These are phyloP conservation scores for Aquilaria agallochum DNA, from an alignment of 441 rosid species.

Conservation along the genomic window DNA sequence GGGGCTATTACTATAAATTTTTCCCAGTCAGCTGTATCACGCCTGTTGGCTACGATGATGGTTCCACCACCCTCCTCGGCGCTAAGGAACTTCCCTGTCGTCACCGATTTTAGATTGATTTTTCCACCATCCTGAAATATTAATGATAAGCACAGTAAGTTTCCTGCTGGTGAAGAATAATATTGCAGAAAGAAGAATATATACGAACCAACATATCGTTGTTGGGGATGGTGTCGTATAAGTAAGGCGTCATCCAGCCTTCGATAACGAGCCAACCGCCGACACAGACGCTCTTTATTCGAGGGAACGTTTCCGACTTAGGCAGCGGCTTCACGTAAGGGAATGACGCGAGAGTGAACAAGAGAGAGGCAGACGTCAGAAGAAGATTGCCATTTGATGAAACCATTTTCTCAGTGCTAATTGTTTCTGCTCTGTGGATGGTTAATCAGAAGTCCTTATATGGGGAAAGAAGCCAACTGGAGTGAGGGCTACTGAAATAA, in stretches of 20 bases:
- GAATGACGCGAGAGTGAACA: too few relatives aligned
- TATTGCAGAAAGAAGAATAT: not conserved
- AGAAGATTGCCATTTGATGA: too few relatives aligned
- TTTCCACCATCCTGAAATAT: slow-evolving; percentile 38
- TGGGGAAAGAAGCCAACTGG: too few relatives aligned
- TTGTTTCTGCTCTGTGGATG: too few relatives aligned
- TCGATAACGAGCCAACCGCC: slow-evolving; percentile 65
- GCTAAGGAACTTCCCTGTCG: slow-evolving; percentile 38
- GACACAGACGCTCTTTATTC: slow-evolving; percentile 44
- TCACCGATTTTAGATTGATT: slow-evolving; percentile 45
- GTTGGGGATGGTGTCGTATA: slow-evolving; percentile 51
- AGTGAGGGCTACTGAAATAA: too few relatives aligned
- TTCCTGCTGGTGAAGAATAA: not conserved
- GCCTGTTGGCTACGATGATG: slow-evolving; percentile 34
- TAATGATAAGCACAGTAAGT: not conserved
- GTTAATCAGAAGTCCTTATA: too few relatives aligned
- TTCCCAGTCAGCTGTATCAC: slow-evolving; percentile 41
- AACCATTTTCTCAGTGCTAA: too few relatives aligned
- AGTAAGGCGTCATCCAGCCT: slow-evolving; percentile 63
- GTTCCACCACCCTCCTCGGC: slow-evolving; percentile 49
- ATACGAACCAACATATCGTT: slow-evolving; percentile 45
- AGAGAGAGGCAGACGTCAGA: too few relatives aligned
- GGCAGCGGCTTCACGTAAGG: too few relatives aligned
- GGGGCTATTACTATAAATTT: slow-evolving; percentile 32
- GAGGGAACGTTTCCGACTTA: not conserved